A percentile compares a stretch with the other conserved stretches of the same genome.
Conservation (phyloP, 179 eudicot genomes). For the Silene coronaria region DNA sequence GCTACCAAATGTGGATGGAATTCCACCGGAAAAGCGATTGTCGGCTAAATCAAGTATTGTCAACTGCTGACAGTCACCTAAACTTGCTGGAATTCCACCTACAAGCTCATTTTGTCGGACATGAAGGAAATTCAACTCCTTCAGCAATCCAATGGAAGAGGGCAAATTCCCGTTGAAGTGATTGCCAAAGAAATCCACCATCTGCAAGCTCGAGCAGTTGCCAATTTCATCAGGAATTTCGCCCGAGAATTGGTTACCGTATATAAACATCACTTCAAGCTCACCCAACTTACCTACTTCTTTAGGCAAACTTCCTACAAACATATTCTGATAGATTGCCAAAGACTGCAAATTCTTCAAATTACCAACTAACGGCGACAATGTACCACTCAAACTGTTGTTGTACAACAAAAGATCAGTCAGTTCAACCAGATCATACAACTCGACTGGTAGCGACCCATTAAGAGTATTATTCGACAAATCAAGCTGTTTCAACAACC, state of each 20-base stretch:
- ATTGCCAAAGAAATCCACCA: constrained; percentile 87
- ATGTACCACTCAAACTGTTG: constrained; percentile 62
- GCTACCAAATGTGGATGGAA: constrained; percentile 58
- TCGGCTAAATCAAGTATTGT: constrained; percentile 78
- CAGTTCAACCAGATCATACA: constrained; percentile 47
- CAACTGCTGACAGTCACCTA: constrained; percentile 66
- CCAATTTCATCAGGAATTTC: constrained; percentile 77
- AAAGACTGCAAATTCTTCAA: constrained; percentile 61
- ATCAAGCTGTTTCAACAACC: constrained; percentile 57
- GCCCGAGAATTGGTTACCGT: constrained; percentile 74
- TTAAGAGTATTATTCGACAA: constrained; percentile 80
- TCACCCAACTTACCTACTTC: constrained; percentile 65
- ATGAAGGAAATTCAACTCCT: constrained; percentile 58
- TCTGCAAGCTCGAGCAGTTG: constrained; percentile 80
- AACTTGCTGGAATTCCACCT: constrained; percentile 64
- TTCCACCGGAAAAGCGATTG: constrained; percentile 59
- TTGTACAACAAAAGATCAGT: constrained; percentile 73
- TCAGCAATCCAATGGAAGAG: constrained; percentile 49
- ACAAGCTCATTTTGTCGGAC: constrained; percentile 68
- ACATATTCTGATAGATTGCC: constrained; percentile 56
- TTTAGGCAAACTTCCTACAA: constrained; percentile 58
- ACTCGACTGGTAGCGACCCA: constrained; percentile 62
- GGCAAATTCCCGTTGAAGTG: constrained; percentile 63
- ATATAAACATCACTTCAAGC: constrained; percentile 57
- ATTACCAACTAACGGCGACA: constrained; percentile 56